Conservation (phyloP, 495 filamentous ascomycete genomes). For the Daldinia grandis region DNA sequence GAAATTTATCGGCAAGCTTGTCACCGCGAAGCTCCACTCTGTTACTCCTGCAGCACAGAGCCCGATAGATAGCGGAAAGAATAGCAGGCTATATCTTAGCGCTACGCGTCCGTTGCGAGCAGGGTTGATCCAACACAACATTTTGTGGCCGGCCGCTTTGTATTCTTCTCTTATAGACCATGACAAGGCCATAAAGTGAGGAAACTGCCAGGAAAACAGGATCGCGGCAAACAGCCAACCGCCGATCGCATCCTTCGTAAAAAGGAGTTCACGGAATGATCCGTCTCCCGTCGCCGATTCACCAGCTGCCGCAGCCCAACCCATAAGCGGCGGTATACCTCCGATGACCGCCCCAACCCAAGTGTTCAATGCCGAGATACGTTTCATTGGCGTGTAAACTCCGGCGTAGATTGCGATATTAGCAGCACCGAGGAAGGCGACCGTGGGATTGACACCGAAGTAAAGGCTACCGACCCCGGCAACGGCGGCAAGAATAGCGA, state of each 20-base stretch:
- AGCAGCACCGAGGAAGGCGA: slow-evolving; percentile 79
- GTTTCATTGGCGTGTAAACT: slow-evolving; percentile 91
- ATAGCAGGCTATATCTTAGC: slow-evolving; percentile 83
- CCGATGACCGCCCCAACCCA: slow-evolving; percentile 95
- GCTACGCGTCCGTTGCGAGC: slow-evolving; percentile 84
- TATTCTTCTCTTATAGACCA: slow-evolving; percentile 92
- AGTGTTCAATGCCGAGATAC: slow-evolving; percentile 86
- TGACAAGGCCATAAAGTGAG: slow-evolving; percentile 93
- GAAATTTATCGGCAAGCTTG: slow-evolving; percentile 81
- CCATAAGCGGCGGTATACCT: slow-evolving; percentile 95
- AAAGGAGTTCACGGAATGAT: slow-evolving; percentile 80
- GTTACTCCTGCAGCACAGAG: slow-evolving; percentile 84
- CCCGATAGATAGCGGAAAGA: slow-evolving; percentile 86
- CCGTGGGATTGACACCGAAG: slow-evolving; percentile 92
- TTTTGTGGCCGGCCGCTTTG: slow-evolving; percentile 82
- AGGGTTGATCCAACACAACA: slow-evolving; percentile 91
- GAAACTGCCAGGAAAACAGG: slow-evolving; percentile 96
- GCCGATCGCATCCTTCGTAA: slow-evolving; percentile 67
- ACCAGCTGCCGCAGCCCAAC: slow-evolving; percentile 93
- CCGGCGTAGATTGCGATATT: slow-evolving; percentile 93
- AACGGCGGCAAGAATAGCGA: slow-evolving; percentile 75
- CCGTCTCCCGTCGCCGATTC: slow-evolving; percentile 79
- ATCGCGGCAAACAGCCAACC: slow-evolving; percentile 89
- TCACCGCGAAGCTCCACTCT: slow-evolving; percentile 84
- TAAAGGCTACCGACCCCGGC: slow-evolving; percentile 76